A percentile compares a stretch with the other conserved stretches of the same genome.
phyloP scores from a whole-genome alignment of 176 grass and related monocot species.

The Tuctoria greenei region DNA sequence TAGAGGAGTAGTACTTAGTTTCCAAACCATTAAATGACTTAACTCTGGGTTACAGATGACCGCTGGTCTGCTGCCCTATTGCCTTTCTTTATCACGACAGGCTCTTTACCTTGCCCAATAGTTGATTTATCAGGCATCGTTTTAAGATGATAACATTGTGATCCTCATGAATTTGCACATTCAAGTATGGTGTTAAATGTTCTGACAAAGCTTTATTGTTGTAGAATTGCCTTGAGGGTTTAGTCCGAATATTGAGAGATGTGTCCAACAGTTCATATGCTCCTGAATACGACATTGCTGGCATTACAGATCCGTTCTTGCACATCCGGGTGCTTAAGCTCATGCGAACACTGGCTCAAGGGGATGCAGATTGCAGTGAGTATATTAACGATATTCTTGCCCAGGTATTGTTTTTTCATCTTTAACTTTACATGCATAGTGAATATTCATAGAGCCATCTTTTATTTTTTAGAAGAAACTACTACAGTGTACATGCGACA shows the following conservation, averaged over 20 bases:
- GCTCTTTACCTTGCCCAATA: neutral
- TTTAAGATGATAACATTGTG: constrained; percentile 7
- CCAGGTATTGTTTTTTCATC: constrained; percentile 57
- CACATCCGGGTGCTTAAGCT: constrained; percentile 92
- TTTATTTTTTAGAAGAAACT: constrained; percentile 10
- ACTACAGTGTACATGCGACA: constrained; percentile 5
- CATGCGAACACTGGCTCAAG: constrained; percentile 68
- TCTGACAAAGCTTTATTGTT: constrained; percentile 42
- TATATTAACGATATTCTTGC: constrained; percentile 99
- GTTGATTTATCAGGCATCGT: neutral
- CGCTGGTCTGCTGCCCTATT: neutral
- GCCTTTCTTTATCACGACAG: neutral
- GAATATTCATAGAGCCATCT: constrained; percentile 2
- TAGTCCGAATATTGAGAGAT: constrained; percentile 88
- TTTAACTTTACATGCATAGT: constrained; percentile 28
- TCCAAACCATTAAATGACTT: constrained; percentile 6
- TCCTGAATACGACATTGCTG: constrained; percentile 93
- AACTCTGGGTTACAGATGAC: neutral
- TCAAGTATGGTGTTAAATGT: neutral
- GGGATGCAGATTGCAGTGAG: constrained; percentile 88
- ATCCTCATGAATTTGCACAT: constrained; percentile 3
- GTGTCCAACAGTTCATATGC: constrained; percentile 97
- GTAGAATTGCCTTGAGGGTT: constrained; percentile 78
- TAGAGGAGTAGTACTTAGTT: neutral
- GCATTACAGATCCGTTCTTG: constrained; percentile 97